Percentiles rank a stretch among this genome's conserved stretches.
These are phyloP conservation scores for Yamadazyma kitorensis DNA, from an alignment of 805 yeast genomes.

Conservation along the genomic window DNA sequence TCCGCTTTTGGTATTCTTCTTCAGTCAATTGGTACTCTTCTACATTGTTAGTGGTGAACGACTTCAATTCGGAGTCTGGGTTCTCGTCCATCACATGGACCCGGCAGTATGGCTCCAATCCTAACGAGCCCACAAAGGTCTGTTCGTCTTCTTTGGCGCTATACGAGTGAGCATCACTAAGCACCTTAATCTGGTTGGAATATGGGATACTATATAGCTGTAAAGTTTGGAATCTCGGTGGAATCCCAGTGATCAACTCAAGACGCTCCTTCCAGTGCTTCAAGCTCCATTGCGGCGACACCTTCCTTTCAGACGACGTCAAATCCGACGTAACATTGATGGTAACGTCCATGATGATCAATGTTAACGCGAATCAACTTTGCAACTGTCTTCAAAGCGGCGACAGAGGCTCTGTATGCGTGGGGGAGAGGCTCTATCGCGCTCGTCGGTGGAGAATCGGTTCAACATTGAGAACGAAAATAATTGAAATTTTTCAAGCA, in stretches of 20 bases:
- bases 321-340: slow-evolving; percentile 61
- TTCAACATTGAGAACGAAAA: too few species aligned
- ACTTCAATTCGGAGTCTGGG: slow-evolving; percentile 46
- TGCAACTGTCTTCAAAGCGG: too few species aligned
- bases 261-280: slow-evolving; percentile 50
- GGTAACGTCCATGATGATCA: slow-evolving; percentile 46
- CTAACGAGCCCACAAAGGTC: slow-evolving; percentile 20
- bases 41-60: slow-evolving; percentile 17
- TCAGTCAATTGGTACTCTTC: slow-evolving; percentile 45
- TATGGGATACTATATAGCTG: slow-evolving; percentile 41
- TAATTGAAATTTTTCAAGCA: too few species aligned
- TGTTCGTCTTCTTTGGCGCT: too few species aligned
- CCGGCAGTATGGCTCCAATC: slow-evolving; percentile 41
- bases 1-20: slow-evolving; percentile 57
- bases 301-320: slow-evolving; percentile 67
- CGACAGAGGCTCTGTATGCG: too few species aligned
- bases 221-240: slow-evolving; percentile 53
- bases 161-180: slow-evolving; percentile 2
- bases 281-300: slow-evolving; percentile 62
- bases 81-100: slow-evolving; percentile 59
- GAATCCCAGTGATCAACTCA: slow-evolving; percentile 74
- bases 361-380: too few species aligned
- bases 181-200: slow-evolving; percentile 31
- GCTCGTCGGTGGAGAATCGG: too few species aligned
- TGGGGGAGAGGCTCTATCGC: too few species aligned